Evolutionary conservation across 2,329 filamentous ascomycete species (phyloP), one percentile per base, ranked within the genome.

Genomic region (Xylaria sp.): DNA sequence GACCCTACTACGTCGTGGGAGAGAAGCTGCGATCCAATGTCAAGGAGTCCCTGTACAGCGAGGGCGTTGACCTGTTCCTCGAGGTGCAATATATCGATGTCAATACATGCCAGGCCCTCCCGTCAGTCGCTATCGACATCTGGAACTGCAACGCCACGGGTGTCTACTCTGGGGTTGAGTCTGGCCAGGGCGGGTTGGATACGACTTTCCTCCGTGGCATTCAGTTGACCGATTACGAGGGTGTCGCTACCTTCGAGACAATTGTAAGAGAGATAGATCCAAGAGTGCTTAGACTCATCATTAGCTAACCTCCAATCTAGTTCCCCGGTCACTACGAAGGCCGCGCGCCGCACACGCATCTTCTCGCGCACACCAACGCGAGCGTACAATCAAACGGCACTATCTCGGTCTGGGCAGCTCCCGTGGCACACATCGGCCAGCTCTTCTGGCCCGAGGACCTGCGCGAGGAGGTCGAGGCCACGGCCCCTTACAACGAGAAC

Each of bases 171-270:
- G 78, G 78, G 19, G 74, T 78, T 64, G 74, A 77, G 67, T 75
- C 71, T 24, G 78, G 70, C 62, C 47, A 79, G 71, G 74, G 62
- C 39, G 80, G 80, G 17, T 47, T 79, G 69, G 79, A 82, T 66
- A 75, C 78, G 5, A 85, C 82, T 9, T 85, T 81, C 77, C 79
- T 86, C 3, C 81, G 85, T 17, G 85, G 85, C 54, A 80, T 86
- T 64, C 82, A 84, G 71, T 69, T 80, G 34, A 83, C 83, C 1
- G 80, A 86, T 69, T 67, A 76, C 27, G 81, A 85, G 19, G 84
- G 85, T 55, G 81, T 86, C 8, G 82, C 81, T 11, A 75, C 76
- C 55, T 86, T 86, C 70, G 79, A 83, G 51, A 85, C 83, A 8
- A 79, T 81, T 24, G 67, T 69, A 69, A 66, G 63, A 47, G 7